Evolutionary conservation across 768 basidiomycete genomes (phyloP).

Genomic region (Boletus reticuloceps): DNA sequence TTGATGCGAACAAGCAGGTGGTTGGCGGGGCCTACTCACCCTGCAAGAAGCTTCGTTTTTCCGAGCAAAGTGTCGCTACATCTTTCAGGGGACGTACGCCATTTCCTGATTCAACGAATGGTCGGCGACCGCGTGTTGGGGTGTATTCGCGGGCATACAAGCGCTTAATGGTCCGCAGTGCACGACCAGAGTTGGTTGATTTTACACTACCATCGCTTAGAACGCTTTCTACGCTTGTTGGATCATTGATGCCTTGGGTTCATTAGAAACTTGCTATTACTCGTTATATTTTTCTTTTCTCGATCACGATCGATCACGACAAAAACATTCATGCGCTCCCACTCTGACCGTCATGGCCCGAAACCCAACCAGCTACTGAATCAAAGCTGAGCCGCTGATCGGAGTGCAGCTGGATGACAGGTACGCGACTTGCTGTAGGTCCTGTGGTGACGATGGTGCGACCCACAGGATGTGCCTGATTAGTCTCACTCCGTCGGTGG

Average conservation of each 20-base stretch:
- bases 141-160: slow-evolving; percentile 14
- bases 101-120: slow-evolving; percentile 6
- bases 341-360: too few relatives aligned
- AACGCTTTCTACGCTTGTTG: slow-evolving; percentile 31
- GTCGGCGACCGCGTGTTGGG: slow-evolving; percentile 17
- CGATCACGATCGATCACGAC: neutral
- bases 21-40: neutral
- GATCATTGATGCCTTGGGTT: slow-evolving; percentile 31
- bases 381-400: neutral
- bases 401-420: neutral
- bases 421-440: too few relatives aligned
- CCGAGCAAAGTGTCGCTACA: neutral
- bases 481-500: too few relatives aligned
- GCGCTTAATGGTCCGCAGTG: slow-evolving; percentile 2
- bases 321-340: too few relatives aligned
- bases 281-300: neutral
- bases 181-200: slow-evolving; percentile 23
- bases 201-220: slow-evolving; percentile 33
- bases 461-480: too few relatives aligned
- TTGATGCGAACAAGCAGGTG: slow-evolving; percentile 2
- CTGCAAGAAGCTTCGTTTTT: slow-evolving; percentile 26
- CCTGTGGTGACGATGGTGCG: too few relatives aligned
- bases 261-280: slow-evolving; percentile 3
- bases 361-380: too few relatives aligned
- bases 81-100: slow-evolving; percentile 13